Conservation (phyloP, 2,329 filamentous ascomycete genomes). For the Didymella glomerata region DNA sequence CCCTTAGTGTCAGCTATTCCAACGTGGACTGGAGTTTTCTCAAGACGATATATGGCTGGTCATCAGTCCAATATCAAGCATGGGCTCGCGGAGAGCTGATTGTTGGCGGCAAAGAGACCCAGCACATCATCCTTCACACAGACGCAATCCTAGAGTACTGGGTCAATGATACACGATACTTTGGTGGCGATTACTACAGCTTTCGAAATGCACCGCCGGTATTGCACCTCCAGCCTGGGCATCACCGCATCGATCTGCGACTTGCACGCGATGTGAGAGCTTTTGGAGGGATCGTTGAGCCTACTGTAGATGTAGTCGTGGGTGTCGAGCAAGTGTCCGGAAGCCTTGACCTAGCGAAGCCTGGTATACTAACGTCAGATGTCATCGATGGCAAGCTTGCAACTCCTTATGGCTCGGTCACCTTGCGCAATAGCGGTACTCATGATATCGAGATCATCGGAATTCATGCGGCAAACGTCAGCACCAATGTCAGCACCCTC, state of each 20-base stretch:
- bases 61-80: constrained; percentile 65
- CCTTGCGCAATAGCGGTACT: constrained; percentile 57
- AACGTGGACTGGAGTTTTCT: constrained; percentile 64
- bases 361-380: constrained; percentile 59
- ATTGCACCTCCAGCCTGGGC: constrained; percentile 59
- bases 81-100: constrained; percentile 63
- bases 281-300: constrained; percentile 61
- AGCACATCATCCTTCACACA: constrained; percentile 55
- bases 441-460: constrained; percentile 47
- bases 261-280: constrained; percentile 65
- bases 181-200: constrained; percentile 66
- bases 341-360: constrained; percentile 44
- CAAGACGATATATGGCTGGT: constrained; percentile 66
- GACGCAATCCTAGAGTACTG: constrained; percentile 62
- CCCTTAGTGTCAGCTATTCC: constrained; percentile 58
- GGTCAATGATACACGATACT: constrained; percentile 61
- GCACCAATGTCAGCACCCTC: constrained; percentile 28
- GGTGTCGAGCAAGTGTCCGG: constrained; percentile 33
- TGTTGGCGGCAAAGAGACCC: constrained; percentile 47
- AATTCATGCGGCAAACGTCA: constrained; percentile 38
- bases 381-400: constrained; percentile 59
- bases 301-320: constrained; percentile 54
- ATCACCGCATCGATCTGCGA: constrained; percentile 62
- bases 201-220: constrained; percentile 61
- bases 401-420: constrained; percentile 59